These are phyloP conservation scores for Vaccinium corymbosum DNA, from an alignment of 148 eudicot genomes.

Conservation along the genomic window DNA sequence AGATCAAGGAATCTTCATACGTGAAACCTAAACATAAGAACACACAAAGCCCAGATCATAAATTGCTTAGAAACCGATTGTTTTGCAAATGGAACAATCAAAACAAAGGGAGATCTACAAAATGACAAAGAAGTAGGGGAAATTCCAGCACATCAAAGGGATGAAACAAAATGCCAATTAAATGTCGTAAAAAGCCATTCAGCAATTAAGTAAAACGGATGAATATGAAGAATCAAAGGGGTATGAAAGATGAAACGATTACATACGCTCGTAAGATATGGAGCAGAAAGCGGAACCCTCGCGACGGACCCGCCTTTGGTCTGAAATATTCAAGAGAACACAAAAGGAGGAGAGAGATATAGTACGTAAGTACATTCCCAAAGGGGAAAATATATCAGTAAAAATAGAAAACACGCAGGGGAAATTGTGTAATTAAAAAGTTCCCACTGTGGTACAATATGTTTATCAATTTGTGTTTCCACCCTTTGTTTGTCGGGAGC, in stretches of 20 bases:
- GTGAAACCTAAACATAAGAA: constrained; percentile 9
- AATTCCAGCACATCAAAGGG: constrained; percentile 1
- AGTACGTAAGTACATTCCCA: background rate
- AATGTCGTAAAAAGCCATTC: background rate
- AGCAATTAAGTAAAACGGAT: background rate
- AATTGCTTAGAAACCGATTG: background rate
- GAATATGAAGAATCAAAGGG: background rate
- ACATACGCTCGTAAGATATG: background rate
- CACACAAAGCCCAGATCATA: background rate
- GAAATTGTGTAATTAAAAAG: background rate
- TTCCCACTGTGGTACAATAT: background rate
- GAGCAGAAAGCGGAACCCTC: constrained; percentile 17
- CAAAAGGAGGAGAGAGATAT: background rate
- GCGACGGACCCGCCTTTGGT: constrained; percentile 15
- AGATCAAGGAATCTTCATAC: no score
- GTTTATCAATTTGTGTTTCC: background rate
- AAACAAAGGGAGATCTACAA: background rate
- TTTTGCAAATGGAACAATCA: background rate
- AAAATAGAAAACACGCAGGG: background rate
- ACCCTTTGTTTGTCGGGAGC: background rate
- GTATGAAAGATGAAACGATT: constrained; percentile 1
- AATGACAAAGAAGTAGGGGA: background rate
- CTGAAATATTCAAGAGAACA: constrained; percentile 10
- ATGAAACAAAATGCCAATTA: constrained; percentile 1
- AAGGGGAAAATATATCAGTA: background rate